Evolutionary conservation across 768 basidiomycete species (phyloP).

Genomic region (Myochromella boudieri): DNA sequence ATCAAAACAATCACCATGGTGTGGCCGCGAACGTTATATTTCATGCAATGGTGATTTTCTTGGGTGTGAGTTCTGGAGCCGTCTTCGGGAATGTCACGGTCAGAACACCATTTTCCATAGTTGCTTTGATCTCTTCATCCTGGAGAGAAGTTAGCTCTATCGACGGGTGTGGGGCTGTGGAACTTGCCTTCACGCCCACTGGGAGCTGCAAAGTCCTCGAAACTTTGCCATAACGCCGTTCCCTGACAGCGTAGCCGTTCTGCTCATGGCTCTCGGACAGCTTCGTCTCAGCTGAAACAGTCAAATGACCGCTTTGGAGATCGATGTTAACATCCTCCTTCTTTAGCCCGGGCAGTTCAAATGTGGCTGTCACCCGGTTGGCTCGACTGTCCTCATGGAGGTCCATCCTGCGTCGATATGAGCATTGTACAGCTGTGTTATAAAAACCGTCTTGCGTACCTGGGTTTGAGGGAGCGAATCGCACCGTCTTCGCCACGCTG

Average conservation of each 20-base stretch:
- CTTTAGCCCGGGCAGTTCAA: constrained; percentile 54
- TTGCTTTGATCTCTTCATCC: constrained; percentile 44
- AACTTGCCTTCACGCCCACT: constrained; percentile 40
- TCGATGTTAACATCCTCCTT: constrained; percentile 47
- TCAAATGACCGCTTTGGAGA: constrained; percentile 42
- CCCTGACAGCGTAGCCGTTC: constrained; percentile 35
- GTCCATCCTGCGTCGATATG: constrained; percentile 36
- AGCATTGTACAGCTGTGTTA: neutral
- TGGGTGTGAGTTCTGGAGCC: constrained; percentile 36
- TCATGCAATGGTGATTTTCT: constrained; percentile 35
- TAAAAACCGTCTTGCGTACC: neutral
- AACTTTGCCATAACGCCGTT: constrained; percentile 46
- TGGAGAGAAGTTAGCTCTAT: constrained; percentile 16
- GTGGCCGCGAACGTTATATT: too few relatives aligned
- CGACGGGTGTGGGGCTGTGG: neutral
- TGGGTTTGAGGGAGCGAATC: neutral
- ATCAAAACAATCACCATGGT: too few relatives aligned
- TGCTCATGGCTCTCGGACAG: constrained; percentile 27
- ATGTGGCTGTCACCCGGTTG: constrained; percentile 44
- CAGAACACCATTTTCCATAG: constrained; percentile 45
- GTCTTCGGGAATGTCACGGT: constrained; percentile 46
- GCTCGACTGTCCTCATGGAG: constrained; percentile 39
- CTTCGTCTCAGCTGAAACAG: constrained; percentile 41
- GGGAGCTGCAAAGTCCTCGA: constrained; percentile 45
- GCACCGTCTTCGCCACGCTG: neutral